phyloP scores from a whole-genome alignment of 495 filamentous ascomycete genomes.

The Penicillium steckii region DNA sequence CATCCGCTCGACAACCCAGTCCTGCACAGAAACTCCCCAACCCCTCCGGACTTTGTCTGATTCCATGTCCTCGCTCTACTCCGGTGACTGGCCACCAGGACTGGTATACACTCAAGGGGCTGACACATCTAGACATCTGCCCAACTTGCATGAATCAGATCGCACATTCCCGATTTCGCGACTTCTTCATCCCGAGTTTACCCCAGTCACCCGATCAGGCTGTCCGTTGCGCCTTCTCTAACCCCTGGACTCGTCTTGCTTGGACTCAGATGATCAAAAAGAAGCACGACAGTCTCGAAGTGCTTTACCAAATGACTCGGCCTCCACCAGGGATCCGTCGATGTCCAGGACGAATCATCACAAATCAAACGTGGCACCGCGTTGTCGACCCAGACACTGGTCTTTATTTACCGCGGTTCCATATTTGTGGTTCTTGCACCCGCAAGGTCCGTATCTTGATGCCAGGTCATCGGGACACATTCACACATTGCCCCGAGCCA shows the following conservation, averaged over 20 bases:
- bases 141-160: constrained; percentile 60
- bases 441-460: constrained; percentile 51
- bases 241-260: constrained; percentile 64
- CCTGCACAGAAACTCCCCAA: constrained; percentile 14
- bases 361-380: constrained; percentile 56
- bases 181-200: constrained; percentile 49
- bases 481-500: constrained; percentile 31
- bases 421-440: constrained; percentile 55
- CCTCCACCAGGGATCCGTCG: constrained; percentile 37
- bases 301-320: constrained; percentile 53
- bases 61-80: constrained; percentile 53
- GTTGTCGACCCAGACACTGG: constrained; percentile 54
- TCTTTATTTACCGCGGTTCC: constrained; percentile 52
- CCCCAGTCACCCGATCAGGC: constrained; percentile 37
- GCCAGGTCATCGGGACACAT: constrained; percentile 48
- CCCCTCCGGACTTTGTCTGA: constrained; percentile 32
- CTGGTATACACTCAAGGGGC: constrained; percentile 63
- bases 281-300: constrained; percentile 47
- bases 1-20: constrained; percentile 13
- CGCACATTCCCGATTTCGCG: constrained; percentile 51
- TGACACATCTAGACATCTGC: constrained; percentile 59
- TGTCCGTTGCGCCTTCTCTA: constrained; percentile 58
- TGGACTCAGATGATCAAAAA: constrained; percentile 64
- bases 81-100: constrained; percentile 53
- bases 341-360: constrained; percentile 53